Percentiles rank a stretch among this genome's conserved stretches.
Evolutionary conservation across 805 yeast genomes (phyloP).

Genomic region (Brettanomyces nanus): DNA sequence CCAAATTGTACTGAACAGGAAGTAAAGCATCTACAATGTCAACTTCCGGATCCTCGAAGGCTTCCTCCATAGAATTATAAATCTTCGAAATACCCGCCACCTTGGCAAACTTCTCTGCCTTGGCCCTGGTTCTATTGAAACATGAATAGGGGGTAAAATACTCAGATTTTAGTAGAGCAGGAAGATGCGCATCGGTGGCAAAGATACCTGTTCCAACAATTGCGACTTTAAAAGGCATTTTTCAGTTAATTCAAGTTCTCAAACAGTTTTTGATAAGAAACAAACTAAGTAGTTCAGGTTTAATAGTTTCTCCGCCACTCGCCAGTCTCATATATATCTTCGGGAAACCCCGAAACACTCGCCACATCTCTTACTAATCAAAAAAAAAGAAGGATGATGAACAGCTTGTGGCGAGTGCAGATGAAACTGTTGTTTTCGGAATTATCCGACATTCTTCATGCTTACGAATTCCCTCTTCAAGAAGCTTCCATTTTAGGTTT

Average conservation of each 20-base stretch:
- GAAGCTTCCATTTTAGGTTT: too few species aligned
- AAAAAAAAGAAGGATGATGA: too few species aligned
- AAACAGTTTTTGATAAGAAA: too few species aligned
- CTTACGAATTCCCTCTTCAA: too few species aligned
- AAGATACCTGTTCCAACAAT: slow-evolving; percentile 82
- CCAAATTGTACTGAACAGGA: slow-evolving; percentile 78
- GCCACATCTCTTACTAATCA: too few species aligned
- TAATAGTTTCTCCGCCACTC: too few species aligned
- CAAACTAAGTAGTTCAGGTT: too few species aligned
- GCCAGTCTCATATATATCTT: too few species aligned
- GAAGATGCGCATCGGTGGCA: slow-evolving; percentile 78
- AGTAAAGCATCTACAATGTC: slow-evolving; percentile 78
- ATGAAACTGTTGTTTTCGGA: too few species aligned
- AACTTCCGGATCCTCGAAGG: slow-evolving; percentile 56
- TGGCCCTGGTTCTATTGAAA: slow-evolving; percentile 73
- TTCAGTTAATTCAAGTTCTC: neutral
- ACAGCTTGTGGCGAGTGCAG: too few species aligned
- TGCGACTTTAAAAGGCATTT: slow-evolving; percentile 40
- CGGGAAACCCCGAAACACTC: too few species aligned
- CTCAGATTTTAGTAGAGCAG: slow-evolving; percentile 48
- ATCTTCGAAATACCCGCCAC: slow-evolving; percentile 46
- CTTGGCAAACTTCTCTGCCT: slow-evolving; percentile 72
- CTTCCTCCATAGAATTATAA: slow-evolving; percentile 53
- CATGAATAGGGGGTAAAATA: slow-evolving; percentile 58
- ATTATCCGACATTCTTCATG: too few species aligned